phyloP scores from a whole-genome alignment of 306 rosid genomes.

The Fragaria vesca region DNA sequence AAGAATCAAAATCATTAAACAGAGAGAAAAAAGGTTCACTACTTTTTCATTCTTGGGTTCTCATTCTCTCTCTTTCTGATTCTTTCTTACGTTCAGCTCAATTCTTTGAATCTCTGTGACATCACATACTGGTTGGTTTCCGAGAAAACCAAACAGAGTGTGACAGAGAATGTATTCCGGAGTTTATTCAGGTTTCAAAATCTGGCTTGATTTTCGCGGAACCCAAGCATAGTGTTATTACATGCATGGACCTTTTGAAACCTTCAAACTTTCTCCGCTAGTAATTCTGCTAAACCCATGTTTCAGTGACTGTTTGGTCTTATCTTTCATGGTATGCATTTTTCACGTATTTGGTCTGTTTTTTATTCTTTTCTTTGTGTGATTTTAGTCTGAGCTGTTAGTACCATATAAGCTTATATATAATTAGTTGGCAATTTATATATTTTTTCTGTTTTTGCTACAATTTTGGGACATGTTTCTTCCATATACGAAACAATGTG shows the following conservation, averaged over 20 bases:
- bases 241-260: slow-evolving; percentile 6
- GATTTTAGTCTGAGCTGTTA: background rate
- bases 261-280: background rate
- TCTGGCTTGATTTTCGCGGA: slow-evolving; percentile 19
- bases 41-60: background rate
- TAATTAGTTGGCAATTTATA: background rate
- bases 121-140: slow-evolving; percentile 1
- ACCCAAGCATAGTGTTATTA: slow-evolving; percentile 17
- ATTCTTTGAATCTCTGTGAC: background rate
- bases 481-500: background rate
- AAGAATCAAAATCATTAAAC: background rate
- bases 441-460: background rate
- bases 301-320: background rate
- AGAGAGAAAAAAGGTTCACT: background rate
- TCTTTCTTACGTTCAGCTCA: background rate
- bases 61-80: background rate
- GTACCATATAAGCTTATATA: background rate
- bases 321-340: background rate
- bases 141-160: slow-evolving; percentile 1
- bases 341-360: background rate
- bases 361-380: background rate
- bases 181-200: background rate
- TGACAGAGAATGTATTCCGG: background rate
- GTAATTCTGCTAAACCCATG: background rate
- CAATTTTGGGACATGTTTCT: background rate